These are phyloP conservation scores for Neospermospora avenae DNA, from an alignment of 2,329 filamentous ascomycete genomes.

Conservation along the genomic window DNA sequence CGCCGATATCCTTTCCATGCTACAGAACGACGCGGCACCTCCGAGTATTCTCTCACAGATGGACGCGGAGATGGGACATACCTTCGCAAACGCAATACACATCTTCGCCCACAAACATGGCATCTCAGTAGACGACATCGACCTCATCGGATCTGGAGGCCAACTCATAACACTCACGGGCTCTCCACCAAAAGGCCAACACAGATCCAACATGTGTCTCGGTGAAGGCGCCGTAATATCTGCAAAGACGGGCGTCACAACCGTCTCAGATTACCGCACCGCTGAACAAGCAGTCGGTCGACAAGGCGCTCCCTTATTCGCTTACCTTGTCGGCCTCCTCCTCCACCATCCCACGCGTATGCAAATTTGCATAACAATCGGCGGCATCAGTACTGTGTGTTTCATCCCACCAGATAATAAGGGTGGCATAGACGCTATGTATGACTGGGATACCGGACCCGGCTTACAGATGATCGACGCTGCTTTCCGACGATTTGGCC, in stretches of 20 bases:
- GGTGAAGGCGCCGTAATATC: constrained; percentile 36
- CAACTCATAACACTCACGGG: constrained; percentile 33
- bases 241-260: constrained; percentile 36
- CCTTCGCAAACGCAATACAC: constrained; percentile 34
- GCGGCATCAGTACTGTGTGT: constrained; percentile 32
- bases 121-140: constrained; percentile 33
- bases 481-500: constrained; percentile 32
- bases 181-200: constrained; percentile 31
- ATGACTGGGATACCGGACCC: constrained; percentile 36
- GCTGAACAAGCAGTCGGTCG: constrained; percentile 36
- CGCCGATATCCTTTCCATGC: constrained; percentile 34
- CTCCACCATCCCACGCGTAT: constrained; percentile 33
- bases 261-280: constrained; percentile 35
- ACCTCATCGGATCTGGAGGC: constrained; percentile 34
- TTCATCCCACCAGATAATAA: constrained; percentile 34
- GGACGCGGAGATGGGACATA: constrained; percentile 35
- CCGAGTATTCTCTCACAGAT: constrained; percentile 36
- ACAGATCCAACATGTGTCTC: constrained; percentile 35
- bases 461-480: constrained; percentile 34
- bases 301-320: constrained; percentile 34
- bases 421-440: constrained; percentile 35
- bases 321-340: constrained; percentile 33
- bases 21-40: constrained; percentile 34
- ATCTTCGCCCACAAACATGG: constrained; percentile 33
- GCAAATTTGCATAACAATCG: constrained; percentile 35